A percentile compares a stretch with the other conserved stretches of the same genome.
Conservation (phyloP, 1,139 yeast species). For the Protomyces lactucae-debilis region DNA sequence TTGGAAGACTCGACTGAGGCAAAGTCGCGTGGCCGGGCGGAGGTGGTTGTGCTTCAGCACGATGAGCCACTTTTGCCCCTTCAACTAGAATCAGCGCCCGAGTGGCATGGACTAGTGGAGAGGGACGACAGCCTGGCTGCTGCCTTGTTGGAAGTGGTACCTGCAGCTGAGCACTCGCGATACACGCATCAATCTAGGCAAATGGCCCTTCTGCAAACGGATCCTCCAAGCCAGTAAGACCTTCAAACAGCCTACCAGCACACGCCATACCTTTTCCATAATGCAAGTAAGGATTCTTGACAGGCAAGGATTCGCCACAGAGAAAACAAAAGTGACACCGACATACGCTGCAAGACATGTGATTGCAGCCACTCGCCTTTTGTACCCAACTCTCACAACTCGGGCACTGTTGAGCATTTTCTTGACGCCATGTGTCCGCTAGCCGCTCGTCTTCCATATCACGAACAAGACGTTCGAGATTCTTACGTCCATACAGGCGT, state of each 20-base stretch:
- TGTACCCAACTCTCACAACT: conserved; percentile 24
- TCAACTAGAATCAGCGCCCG: no score
- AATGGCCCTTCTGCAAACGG: background rate
- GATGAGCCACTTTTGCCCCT: no score
- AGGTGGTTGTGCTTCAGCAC: no score
- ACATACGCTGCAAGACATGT: conserved; percentile 22
- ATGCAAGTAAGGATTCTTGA: conserved; percentile 24
- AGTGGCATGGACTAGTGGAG: no score
- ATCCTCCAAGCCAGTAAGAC: conserved; percentile 23
- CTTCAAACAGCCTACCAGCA: conserved; percentile 27
- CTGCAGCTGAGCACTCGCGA: no score
- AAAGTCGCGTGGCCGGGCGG: no score
- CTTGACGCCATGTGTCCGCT: conserved; percentile 22
- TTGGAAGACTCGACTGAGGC: no score
- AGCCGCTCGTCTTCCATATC: conserved; percentile 18
- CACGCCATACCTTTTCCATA: conserved; percentile 13
- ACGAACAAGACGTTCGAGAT: conserved; percentile 11
- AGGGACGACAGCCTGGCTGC: no score
- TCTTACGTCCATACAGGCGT: conserved; percentile 19
- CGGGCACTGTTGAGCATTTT: conserved; percentile 26
- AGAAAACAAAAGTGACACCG: conserved; percentile 24
- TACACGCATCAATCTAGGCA: no score
- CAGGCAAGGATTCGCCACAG: conserved; percentile 20
- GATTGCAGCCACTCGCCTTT: conserved; percentile 26
- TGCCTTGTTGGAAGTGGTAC: no score